phyloP scores from a whole-genome alignment of 257 asterid species.

The Solanum tarapatanum region DNA sequence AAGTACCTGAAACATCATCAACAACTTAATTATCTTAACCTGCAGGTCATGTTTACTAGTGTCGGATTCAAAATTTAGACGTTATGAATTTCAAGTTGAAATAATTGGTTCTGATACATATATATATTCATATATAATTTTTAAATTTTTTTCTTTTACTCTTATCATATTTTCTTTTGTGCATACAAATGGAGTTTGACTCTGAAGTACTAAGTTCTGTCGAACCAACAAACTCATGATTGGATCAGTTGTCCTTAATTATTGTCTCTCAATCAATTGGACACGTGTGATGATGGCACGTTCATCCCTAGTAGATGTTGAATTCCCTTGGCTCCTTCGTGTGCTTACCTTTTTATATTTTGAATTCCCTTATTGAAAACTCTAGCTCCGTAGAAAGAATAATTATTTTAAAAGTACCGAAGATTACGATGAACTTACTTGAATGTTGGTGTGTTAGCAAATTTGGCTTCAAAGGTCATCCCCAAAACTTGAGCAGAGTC shows the following conservation, averaged over 20 bases:
- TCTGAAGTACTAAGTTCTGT: neutral
- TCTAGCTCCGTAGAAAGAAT: neutral
- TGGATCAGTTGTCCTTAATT: neutral
- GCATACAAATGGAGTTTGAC: neutral
- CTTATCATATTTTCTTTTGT: neutral
- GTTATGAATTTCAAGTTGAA: neutral
- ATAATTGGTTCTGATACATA: neutral
- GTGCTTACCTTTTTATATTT: neutral
- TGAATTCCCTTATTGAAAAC: neutral
- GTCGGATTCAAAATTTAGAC: neutral
- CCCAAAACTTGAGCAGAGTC: conserved; percentile 49
- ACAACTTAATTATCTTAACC: neutral
- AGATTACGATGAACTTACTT: conserved; percentile 24
- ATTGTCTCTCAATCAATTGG: neutral
- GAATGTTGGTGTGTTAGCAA: conserved; percentile 53
- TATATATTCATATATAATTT: neutral
- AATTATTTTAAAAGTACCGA: neutral
- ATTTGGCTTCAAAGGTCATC: conserved; percentile 66
- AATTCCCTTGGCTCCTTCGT: neutral
- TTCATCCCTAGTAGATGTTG: neutral
- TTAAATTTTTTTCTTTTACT: too few relatives aligned
- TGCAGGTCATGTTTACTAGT: neutral
- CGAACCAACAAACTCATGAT: neutral
- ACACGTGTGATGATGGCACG: neutral
- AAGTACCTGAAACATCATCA: conserved; percentile 38